A percentile compares a stretch with the other conserved stretches of the same genome.
Conservation (phyloP, 2,329 filamentous ascomycete genomes). For the Colletotrichum musae region DNA sequence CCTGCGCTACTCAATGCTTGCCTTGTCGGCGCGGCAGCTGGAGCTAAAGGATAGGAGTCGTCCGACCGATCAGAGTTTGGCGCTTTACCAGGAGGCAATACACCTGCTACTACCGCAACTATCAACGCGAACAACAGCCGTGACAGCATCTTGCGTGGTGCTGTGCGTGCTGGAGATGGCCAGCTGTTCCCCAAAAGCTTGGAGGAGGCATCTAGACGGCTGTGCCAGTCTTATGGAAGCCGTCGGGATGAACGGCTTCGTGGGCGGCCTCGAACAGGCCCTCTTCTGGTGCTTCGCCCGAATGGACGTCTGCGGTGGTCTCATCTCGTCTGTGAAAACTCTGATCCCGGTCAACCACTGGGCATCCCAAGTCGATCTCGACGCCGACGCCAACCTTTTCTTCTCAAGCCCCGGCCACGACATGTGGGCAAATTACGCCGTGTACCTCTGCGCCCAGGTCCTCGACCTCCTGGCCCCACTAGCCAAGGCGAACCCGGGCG, state of each 20-base stretch:
- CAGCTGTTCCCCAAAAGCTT: constrained; percentile 59
- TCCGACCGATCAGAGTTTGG: constrained; percentile 65
- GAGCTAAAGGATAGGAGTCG: constrained; percentile 61
- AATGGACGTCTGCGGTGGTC: constrained; percentile 71
- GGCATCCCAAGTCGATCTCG: constrained; percentile 53
- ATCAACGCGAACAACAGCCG: constrained; percentile 48
- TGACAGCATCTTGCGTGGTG: constrained; percentile 55
- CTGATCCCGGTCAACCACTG: constrained; percentile 63
- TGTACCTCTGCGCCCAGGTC: constrained; percentile 68
- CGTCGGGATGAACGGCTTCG: constrained; percentile 66
- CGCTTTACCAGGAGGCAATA: constrained; percentile 70
- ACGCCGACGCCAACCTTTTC: constrained; percentile 53
- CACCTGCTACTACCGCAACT: constrained; percentile 55
- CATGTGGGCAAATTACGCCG: constrained; percentile 72
- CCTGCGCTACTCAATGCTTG: constrained; percentile 67
- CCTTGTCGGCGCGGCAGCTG: constrained; percentile 68
- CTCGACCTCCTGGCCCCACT: constrained; percentile 54
- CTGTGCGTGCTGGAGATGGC: constrained; percentile 60
- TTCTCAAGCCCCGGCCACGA: constrained; percentile 55
- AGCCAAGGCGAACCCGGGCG: constrained; percentile 58
- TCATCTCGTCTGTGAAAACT: constrained; percentile 69
- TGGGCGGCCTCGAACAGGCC: constrained; percentile 66
- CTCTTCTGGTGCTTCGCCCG: constrained; percentile 73
- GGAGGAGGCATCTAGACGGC: constrained; percentile 70
- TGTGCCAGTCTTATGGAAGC: constrained; percentile 69